Evolutionary conservation across 2,329 filamentous ascomycete genomes (phyloP), one percentile per base, ranked within the genome.

Genomic region (Pyrenochaeta sp.): DNA sequence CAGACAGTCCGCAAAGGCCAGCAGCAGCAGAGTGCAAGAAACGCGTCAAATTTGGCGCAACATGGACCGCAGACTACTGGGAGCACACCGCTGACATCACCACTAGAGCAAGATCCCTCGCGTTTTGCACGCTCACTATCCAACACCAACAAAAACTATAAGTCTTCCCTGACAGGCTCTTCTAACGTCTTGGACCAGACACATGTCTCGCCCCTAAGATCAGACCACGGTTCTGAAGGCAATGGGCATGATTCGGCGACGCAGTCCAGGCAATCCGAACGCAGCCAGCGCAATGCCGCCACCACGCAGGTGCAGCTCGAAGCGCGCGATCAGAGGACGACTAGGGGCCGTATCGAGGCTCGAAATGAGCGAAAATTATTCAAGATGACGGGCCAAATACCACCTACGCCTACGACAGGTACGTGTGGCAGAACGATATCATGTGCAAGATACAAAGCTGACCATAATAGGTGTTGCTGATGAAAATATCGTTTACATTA

Each of bases 331-430:
- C 48, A 68, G 33, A 71, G 68, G 12, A 80, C 78, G 1, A 59
- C 61, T 10, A 73, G 79, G 49, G 77, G 65, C 12, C 63, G 67
- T 33, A 75, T 81, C 23, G 79, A 81, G 61, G 69, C 73, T 18
- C 68, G 67, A 27, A 64, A 61, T 1, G 78, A 81, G 63, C 68
- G 48, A 44, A 71, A 58, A 56, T 56, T 68, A 45, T 73, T 66
- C 61, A 69, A 70, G 56, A 69, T 65, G 68, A 74, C 64, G 56
- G 67, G 67, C 7, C 68, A 72, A 29, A 41, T 66, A 2, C 67
- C 69, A 14, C 61, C 62, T 11, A 64, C 64, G n/a, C 63, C 67
- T 1, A 57, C 44, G 6, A 45, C 39, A 14, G 61, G 69, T 70
- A 49, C 51, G 57, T 48, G 11, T 6, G n/a, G 11, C 30, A n/a